phyloP scores from a whole-genome alignment of 148 eudicot species.

The Camellia japonica region DNA sequence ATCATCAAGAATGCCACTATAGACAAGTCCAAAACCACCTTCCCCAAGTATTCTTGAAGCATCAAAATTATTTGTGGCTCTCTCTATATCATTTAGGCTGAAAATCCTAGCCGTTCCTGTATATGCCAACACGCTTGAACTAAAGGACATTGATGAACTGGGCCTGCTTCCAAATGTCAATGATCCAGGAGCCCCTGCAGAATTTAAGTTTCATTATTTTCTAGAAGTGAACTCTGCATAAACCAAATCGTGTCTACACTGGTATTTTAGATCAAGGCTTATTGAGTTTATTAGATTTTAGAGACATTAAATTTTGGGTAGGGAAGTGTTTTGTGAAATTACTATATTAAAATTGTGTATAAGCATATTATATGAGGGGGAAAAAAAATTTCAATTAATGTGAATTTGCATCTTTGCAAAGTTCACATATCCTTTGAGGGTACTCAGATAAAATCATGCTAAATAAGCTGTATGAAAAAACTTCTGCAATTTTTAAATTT shows the following conservation, averaged over 20 bases:
- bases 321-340: neutral
- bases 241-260: neutral
- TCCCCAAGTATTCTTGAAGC: slow-evolving; percentile 69
- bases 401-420: neutral
- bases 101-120: slow-evolving; percentile 74
- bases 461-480: neutral
- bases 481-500: neutral
- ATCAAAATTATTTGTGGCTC: slow-evolving; percentile 66
- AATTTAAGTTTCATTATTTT: slow-evolving; percentile 12
- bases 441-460: neutral
- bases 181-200: slow-evolving; percentile 53
- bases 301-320: neutral
- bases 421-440: slow-evolving; percentile 1
- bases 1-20: slow-evolving; percentile 65
- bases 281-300: too few species aligned
- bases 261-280: neutral
- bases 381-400: neutral
- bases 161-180: slow-evolving; percentile 46
- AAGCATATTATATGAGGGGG: too few species aligned
- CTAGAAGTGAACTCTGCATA: neutral
- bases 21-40: slow-evolving; percentile 98
- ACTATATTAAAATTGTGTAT: neutral
- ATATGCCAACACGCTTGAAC: slow-evolving; percentile 51
- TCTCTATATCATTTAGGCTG: slow-evolving; percentile 62
- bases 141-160: slow-evolving; percentile 56